Conservation (phyloP, 73 alveolate genomes). For the Paramecium pentaurelia region DNA sequence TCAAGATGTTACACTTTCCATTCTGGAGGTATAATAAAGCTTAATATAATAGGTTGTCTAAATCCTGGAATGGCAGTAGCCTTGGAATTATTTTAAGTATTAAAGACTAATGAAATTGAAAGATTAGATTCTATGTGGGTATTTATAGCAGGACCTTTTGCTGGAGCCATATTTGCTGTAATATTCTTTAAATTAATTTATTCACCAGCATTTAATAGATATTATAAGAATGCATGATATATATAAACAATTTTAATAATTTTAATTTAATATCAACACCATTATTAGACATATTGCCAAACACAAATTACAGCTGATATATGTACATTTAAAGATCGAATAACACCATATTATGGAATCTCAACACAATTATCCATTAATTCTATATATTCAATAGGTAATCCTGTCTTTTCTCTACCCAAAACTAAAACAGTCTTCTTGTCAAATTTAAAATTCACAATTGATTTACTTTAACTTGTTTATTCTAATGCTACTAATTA, state of each 20-base stretch:
- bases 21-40: slow-evolving; percentile 15
- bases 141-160: slow-evolving; percentile 47
- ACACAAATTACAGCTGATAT: slow-evolving; percentile 89
- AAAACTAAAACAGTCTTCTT: slow-evolving; percentile 82
- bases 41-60: neutral
- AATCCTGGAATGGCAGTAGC: slow-evolving; percentile 53
- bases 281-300: slow-evolving; percentile 78
- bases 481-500: slow-evolving; percentile 87
- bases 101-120: neutral
- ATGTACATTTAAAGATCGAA: slow-evolving; percentile 89
- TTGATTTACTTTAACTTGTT: slow-evolving; percentile 84
- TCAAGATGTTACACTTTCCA: slow-evolving; percentile 36
- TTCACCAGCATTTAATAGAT: slow-evolving; percentile 33
- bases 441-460: slow-evolving; percentile 80
- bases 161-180: slow-evolving; percentile 29
- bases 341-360: slow-evolving; percentile 85
- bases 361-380: slow-evolving; percentile 86
- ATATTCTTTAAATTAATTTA: neutral
- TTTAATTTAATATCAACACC: neutral
- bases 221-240: slow-evolving; percentile 22
- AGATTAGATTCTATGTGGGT: slow-evolving; percentile 33
- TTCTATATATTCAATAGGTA: slow-evolving; percentile 84
- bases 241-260: neutral
- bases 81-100: neutral
- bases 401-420: slow-evolving; percentile 93